Evolutionary conservation across 257 asterid genomes (phyloP).

Genomic region (Ocimum tenuiflorum): DNA sequence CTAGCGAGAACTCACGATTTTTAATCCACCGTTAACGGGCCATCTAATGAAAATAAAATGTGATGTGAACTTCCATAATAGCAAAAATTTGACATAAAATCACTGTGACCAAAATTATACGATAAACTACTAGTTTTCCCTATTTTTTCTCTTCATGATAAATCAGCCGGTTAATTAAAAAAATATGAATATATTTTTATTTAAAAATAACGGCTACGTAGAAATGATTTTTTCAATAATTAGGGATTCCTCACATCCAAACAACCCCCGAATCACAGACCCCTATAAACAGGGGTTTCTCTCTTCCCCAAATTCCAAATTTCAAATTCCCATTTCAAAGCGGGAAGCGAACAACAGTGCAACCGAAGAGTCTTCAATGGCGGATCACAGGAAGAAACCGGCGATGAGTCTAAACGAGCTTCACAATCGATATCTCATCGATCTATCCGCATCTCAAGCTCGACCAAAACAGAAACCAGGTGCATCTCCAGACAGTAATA

Average conservation of each 20-base stretch:
- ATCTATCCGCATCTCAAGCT: constrained; percentile 52
- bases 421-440: constrained; percentile 45
- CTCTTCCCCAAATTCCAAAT: constrained; percentile 14
- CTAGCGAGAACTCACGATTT: too few relatives aligned
- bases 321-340: constrained; percentile 31
- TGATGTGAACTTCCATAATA: too few relatives aligned
- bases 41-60: too few relatives aligned
- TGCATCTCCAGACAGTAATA: neutral
- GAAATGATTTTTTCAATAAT: too few relatives aligned
- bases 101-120: too few relatives aligned
- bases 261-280: neutral
- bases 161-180: too few relatives aligned
- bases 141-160: too few relatives aligned
- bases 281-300: neutral
- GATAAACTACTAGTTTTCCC: too few relatives aligned
- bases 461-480: constrained; percentile 32
- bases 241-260: neutral
- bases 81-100: too few relatives aligned
- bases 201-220: too few relatives aligned
- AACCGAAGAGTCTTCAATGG: constrained; percentile 32
- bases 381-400: constrained; percentile 34
- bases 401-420: constrained; percentile 77
- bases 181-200: too few relatives aligned
- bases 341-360: constrained; percentile 28
- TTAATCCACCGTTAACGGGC: too few relatives aligned